Evolutionary conservation across 345 rosid species (phyloP), one percentile per base, ranked within the genome.

Genomic region (Turnera subulata): DNA sequence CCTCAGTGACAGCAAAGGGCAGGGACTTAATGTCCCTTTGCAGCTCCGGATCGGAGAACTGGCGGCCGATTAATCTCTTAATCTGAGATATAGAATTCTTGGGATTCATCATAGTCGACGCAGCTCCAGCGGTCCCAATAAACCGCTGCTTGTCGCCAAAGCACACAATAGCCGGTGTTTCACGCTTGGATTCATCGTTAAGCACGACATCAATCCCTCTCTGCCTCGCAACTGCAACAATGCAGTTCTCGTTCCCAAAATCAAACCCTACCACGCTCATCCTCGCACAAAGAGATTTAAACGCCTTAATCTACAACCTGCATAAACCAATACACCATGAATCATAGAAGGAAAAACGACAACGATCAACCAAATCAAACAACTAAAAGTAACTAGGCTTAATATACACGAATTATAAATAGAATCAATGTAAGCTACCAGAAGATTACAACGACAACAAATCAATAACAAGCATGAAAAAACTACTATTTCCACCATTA

Each of bases 201-300:
- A 93, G 97, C 60, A 93, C 99, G 2, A 93, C 99, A 57, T 93
- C 99, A 44, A 93, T 93, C 46, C 99, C 97, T 68, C 99, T 84
- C 64, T 93, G 99, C 77, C 99, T 81, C 0, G 99, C 99, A 60
- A 93, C 99, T 35, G 99, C 99, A 42, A 94, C 99, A 67, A 90
- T 71, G 69, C 97, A 76, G 61, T 80, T 94, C 81, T 94, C 99
- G 50, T 94, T 94, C 40, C 99, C 99, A 46, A 90, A 81, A 73
- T 94, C 99, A 71, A 94, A 90, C 21, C 99, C 99, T 11, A 90
- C 96, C 47, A 94, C 99, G 15, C 99, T 94, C 99, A 94, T 94
- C 56, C 58, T 85, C 17, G 35, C 39, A 19, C 47, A 48, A 32
- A 54, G 35, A n/a, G 49, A 26, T 49, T 46, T 13, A 9, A 13